Evolutionary conservation across 805 yeast genomes (phyloP), one percentile per base, ranked within the genome.

Genomic region (Scheffersomyces stipitis): DNA sequence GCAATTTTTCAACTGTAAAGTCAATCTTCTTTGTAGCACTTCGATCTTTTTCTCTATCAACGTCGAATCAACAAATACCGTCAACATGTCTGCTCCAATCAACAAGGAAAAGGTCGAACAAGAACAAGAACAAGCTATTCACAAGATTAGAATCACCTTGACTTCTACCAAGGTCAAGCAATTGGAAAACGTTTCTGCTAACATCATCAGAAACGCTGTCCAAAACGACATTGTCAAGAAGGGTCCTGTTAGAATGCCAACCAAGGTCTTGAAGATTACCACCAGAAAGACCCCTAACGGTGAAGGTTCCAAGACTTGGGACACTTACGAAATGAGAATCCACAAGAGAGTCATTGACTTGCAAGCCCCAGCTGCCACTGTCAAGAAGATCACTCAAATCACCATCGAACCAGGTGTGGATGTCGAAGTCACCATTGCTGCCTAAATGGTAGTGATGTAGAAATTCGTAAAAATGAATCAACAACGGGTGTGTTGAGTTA

Each of bases 251-350:
- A 90, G 99, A 86, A 76, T 93, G 79, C 99, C 99, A 80, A 93
- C 99, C 76, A 93, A 90, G 86, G 93, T 86, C 62, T 86, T 93
- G 69, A 88, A 86, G 77, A 80, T 93, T 78, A 80, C 95, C 78
- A 93, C 99, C 86, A 89, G 99, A 87, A 93, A 93, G 90, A 86
- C 99, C 69, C 99, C 99, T 68, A 95, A 95, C 76, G 99, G 99
- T 93, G 97, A 93, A 81, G 99, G 99, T 93, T 93, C 99, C 62
- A 93, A 93, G 91, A 93, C 99, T 65, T 93, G 97, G 97, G 99
- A 93, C 73, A 79, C 95, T 64, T 93, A 83, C 76, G 99, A 93
- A 82, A 86, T 93, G 96, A 91, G 97, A 86, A 89, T 93, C 82
- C 99, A 93, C 96, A 93, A 93, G 95, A 90, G 99, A 79, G 85